Percentiles rank a stretch among this genome's conserved stretches.
Evolutionary conservation across 2,329 filamentous ascomycete genomes (phyloP).

Genomic region (Cytospora chrysosperma): DNA sequence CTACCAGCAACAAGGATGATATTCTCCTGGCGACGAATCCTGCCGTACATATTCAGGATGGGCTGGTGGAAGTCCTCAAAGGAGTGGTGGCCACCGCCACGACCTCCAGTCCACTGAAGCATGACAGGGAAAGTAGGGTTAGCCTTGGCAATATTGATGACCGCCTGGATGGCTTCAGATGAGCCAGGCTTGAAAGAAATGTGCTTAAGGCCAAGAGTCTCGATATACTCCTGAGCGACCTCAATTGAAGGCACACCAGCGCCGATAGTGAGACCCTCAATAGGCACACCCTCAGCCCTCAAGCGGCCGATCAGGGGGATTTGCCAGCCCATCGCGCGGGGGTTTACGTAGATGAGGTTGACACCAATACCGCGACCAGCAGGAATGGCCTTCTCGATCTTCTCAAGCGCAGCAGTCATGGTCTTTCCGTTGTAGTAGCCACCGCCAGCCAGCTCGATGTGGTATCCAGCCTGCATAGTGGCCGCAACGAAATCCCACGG

Average conservation of each 20-base stretch:
- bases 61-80: slow-evolving; percentile 95
- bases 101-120: slow-evolving; percentile 91
- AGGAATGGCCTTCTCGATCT: slow-evolving; percentile 82
- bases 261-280: slow-evolving; percentile 89
- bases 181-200: slow-evolving; percentile 95
- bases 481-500: slow-evolving; percentile 90
- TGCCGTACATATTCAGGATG: slow-evolving; percentile 85
- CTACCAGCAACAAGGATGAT: slow-evolving; percentile 87
- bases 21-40: slow-evolving; percentile 82
- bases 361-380: slow-evolving; percentile 84
- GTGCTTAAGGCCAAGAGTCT: slow-evolving; percentile 88
- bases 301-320: slow-evolving; percentile 80
- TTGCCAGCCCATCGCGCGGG: slow-evolving; percentile 88
- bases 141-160: slow-evolving; percentile 92
- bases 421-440: slow-evolving; percentile 82
- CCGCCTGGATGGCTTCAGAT: slow-evolving; percentile 80
- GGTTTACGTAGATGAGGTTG: slow-evolving; percentile 90
- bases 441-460: slow-evolving; percentile 85
- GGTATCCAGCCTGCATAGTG: slow-evolving; percentile 93
- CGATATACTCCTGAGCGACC: slow-evolving; percentile 89
- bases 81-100: slow-evolving; percentile 91
- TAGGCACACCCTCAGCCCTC: slow-evolving; percentile 80
- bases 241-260: slow-evolving; percentile 93
- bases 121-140: slow-evolving; percentile 92
- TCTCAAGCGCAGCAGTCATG: slow-evolving; percentile 79